phyloP scores from a whole-genome alignment of 805 yeast genomes.

The Sungouiozyma intestinalis region DNA sequence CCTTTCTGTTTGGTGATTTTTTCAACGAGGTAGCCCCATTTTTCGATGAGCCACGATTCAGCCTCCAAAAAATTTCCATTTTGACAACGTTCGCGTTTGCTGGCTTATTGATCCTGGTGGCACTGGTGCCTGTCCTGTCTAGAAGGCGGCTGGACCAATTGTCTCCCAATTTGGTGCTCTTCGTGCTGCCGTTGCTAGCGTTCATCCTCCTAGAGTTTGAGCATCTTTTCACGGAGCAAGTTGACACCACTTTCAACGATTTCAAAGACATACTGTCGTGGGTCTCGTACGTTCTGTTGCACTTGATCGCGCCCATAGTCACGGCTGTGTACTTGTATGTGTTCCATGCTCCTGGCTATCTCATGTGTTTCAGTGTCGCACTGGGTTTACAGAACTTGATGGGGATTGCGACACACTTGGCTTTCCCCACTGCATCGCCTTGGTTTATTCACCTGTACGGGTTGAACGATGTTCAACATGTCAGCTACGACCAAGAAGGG shows the following conservation, averaged over 20 bases:
- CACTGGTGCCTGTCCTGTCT: constrained; percentile 2
- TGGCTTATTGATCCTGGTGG: not conserved
- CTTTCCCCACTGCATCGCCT: constrained; percentile 65
- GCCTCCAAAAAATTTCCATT: constrained; percentile 8
- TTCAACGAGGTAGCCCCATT: constrained; percentile 22
- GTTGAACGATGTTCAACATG: constrained; percentile 35
- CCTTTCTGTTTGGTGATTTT: constrained; percentile 24
- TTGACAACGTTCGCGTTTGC: constrained; percentile 11
- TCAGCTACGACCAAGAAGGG: constrained; percentile 53
- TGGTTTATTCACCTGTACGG: constrained; percentile 61
- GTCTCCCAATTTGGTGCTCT: constrained; percentile 16
- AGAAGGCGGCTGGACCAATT: constrained; percentile 5
- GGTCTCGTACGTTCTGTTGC: constrained; percentile 52
- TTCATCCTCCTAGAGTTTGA: constrained; percentile 36
- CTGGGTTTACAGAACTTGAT: constrained; percentile 50
- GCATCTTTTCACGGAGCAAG: constrained; percentile 32
- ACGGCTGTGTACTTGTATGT: constrained; percentile 54
- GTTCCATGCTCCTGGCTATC: constrained; percentile 56
- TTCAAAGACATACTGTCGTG: constrained; percentile 47
- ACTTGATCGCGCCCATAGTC: constrained; percentile 49
- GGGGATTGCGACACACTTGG: constrained; percentile 50
- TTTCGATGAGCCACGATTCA: constrained; percentile 4
- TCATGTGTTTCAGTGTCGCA: constrained; percentile 42
- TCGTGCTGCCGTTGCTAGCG: constrained; percentile 34
- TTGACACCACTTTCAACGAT: constrained; percentile 29